These are phyloP conservation scores for Plantago ovata DNA, from an alignment of 257 asterid genomes.

Conservation along the genomic window DNA sequence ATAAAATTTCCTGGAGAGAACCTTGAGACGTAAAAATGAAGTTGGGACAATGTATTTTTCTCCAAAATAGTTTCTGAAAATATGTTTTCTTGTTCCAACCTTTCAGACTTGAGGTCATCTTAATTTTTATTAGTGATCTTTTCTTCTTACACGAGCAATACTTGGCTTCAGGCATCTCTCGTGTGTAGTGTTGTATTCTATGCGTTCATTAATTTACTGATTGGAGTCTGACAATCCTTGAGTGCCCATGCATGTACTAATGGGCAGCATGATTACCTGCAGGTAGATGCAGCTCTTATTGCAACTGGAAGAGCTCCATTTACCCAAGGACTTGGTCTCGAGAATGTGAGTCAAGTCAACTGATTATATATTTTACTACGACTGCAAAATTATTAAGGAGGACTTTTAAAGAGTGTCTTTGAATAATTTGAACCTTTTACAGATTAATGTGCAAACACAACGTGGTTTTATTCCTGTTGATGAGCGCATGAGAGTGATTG, in stretches of 20 bases:
- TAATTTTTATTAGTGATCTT: too few relatives aligned
- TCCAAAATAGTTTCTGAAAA: background rate
- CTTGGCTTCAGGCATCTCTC: too few relatives aligned
- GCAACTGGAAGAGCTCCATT: constrained; percentile 99
- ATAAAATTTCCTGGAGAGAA: constrained; percentile 10
- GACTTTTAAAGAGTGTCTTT: constrained; percentile 15
- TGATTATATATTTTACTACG: constrained; percentile 13
- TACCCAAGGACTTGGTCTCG: constrained; percentile 94
- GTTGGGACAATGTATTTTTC: constrained; percentile 17
- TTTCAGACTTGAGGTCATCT: too few relatives aligned
- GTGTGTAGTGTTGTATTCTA: too few relatives aligned
- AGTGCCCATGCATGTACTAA: constrained; percentile 5
- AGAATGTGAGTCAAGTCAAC: constrained; percentile 56
- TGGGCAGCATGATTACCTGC: constrained; percentile 29
- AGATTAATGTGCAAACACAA: constrained; percentile 84
- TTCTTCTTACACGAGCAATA: too few relatives aligned
- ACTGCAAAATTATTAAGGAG: constrained; percentile 12
- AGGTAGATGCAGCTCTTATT: constrained; percentile 99
- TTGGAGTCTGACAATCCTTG: background rate
- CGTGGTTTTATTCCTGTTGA: constrained; percentile 96
- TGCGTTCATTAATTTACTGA: too few relatives aligned
- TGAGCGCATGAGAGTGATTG: constrained; percentile 89
- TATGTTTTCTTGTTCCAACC: too few relatives aligned
- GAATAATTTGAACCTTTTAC: constrained; percentile 24
- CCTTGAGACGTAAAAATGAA: background rate